Conservation (phyloP, 2,329 filamentous ascomycete species). For the Daldinia sp. region DNA sequence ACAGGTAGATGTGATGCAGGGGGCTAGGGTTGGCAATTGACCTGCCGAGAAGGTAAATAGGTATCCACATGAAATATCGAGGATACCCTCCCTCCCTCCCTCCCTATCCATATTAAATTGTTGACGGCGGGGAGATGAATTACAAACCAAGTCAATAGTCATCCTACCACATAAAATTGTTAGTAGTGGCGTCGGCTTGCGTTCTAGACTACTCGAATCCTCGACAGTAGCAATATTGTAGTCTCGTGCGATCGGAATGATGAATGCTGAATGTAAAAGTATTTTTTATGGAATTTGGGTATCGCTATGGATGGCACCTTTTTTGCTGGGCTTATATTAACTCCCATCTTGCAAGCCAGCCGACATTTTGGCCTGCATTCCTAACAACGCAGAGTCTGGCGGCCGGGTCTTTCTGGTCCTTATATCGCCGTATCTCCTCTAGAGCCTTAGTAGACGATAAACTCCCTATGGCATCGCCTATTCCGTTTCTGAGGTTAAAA, state of each 20-base stretch:
- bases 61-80: slow-evolving; percentile 5
- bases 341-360: slow-evolving; percentile 83
- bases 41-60: slow-evolving; percentile 19
- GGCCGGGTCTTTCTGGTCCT: slow-evolving; percentile 49
- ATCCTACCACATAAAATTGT: not conserved
- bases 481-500: slow-evolving; percentile 80
- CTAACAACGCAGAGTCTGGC: slow-evolving; percentile 78
- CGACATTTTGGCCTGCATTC: slow-evolving; percentile 79
- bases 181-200: not conserved
- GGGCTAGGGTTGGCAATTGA: slow-evolving; percentile 11
- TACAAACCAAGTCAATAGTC: not conserved
- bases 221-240: not conserved
- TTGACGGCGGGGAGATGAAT: not conserved
- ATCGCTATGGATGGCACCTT: not conserved
- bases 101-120: not conserved
- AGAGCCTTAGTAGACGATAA: slow-evolving; percentile 68
- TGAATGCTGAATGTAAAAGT: not conserved
- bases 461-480: slow-evolving; percentile 77
- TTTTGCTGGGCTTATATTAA: slow-evolving; percentile 50
- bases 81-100: not conserved
- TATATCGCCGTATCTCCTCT: slow-evolving; percentile 48
- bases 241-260: not conserved
- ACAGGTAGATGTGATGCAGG: not conserved
- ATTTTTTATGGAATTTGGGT: not conserved
- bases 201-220: no score